phyloP scores from a whole-genome alignment of 2,329 filamentous ascomycete species.

The Kalaharituber pfeilii region DNA sequence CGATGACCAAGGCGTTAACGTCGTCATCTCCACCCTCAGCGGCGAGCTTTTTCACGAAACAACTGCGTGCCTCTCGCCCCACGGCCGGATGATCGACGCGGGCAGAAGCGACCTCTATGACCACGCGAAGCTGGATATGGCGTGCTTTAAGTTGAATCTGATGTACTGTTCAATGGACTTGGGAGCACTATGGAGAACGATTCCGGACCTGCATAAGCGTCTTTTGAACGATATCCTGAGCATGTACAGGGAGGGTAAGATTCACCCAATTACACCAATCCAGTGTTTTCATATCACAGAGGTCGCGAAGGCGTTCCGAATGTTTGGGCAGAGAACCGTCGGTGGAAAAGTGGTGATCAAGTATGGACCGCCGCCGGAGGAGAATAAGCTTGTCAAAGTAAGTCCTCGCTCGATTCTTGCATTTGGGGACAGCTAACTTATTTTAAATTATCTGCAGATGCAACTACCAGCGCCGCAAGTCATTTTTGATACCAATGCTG shows the following conservation, averaged over 20 bases:
- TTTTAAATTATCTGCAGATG: conserved; percentile 7
- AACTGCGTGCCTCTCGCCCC: conserved; percentile 32
- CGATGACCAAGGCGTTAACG: conserved; percentile 27
- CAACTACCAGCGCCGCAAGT: not conserved
- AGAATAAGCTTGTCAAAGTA: not conserved
- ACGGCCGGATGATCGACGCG: conserved; percentile 34
- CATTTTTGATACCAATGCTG: conserved; percentile 23
- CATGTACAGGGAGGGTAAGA: conserved; percentile 2
- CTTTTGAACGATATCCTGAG: not conserved
- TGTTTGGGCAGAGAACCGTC: conserved; percentile 31
- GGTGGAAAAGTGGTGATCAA: conserved; percentile 32
- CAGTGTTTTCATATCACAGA: conserved; percentile 22
- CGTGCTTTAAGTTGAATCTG: conserved; percentile 30
- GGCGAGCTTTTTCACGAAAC: conserved; percentile 31
- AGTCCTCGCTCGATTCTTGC: conserved; percentile 20
- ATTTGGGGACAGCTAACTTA: conserved; percentile 23
- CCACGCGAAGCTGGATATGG: conserved; percentile 31
- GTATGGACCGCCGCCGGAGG: not conserved
- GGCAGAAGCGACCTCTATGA: conserved; percentile 31
- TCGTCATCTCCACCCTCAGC: conserved; percentile 34
- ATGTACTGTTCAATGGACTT: conserved; percentile 29
- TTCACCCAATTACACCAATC: conserved; percentile 23
- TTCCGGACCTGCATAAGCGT: not conserved
- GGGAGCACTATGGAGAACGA: conserved; percentile 21
- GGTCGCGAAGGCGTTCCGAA: conserved; percentile 29